Conservation (phyloP, 345 rosid genomes). For the Salix dunnii region DNA sequence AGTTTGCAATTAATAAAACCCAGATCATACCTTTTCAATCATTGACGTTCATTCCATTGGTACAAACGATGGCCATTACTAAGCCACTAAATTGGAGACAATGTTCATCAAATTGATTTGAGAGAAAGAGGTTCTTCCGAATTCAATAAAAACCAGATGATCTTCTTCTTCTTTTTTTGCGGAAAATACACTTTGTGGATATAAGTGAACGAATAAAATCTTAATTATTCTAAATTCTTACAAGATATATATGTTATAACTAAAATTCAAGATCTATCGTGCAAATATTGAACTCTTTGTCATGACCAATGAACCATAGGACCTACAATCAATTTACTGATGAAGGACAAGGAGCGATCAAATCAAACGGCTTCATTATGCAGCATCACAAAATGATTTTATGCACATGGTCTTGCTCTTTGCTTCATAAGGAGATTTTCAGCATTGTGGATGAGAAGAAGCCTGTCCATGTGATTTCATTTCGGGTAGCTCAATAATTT, state of each 20-base stretch:
- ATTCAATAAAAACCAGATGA: neutral
- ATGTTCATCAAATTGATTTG: neutral
- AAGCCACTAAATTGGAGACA: neutral
- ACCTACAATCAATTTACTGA: neutral
- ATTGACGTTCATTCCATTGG: neutral
- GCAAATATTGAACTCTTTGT: no score
- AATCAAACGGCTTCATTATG: neutral
- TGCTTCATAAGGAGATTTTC: neutral
- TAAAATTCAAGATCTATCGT: fast-evolving
- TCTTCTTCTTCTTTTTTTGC: no score
- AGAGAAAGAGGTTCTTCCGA: neutral
- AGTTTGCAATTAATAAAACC: no score
- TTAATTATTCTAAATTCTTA: fast-evolving
- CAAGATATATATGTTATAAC: fast-evolving
- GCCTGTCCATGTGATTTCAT: neutral
- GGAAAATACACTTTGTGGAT: fast-evolving
- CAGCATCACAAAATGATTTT: neutral
- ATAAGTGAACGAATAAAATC: no score
- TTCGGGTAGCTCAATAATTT: neutral
- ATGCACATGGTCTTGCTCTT: neutral
- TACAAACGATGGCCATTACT: neutral
- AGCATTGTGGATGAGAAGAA: neutral
- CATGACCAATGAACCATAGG: no score
- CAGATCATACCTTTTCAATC: no score
- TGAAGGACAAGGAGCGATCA: no score